A percentile compares a stretch with the other conserved stretches of the same genome.
phyloP scores from a whole-genome alignment of 108 stramenopile genomes.

The Pseudonitzschia pungens region DNA sequence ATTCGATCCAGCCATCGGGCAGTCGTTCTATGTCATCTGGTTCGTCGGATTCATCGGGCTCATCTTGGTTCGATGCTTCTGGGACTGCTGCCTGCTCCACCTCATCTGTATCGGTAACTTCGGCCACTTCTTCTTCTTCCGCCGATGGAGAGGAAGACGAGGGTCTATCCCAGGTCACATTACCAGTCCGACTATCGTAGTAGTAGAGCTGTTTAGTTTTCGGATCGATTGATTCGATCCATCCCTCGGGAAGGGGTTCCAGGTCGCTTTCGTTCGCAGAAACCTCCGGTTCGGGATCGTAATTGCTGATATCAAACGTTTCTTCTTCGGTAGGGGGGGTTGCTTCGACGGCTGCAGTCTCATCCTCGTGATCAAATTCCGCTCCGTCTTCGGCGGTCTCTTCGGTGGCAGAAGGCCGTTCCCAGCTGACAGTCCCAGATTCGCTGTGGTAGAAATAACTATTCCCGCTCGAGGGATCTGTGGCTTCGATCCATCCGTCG shows the following conservation, averaged over 20 bases:
- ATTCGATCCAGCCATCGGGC: slow-evolving; percentile 16
- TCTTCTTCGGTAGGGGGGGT: not conserved
- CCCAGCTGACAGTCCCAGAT: slow-evolving; percentile 52
- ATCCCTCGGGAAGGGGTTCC: slow-evolving; percentile 40
- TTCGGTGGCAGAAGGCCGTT: slow-evolving; percentile 28
- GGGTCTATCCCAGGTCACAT: slow-evolving; percentile 56
- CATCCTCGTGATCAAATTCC: not conserved
- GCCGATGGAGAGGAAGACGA: not conserved
- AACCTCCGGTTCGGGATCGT: slow-evolving; percentile 5
- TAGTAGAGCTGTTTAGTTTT: not conserved
- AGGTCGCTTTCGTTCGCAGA: not conserved
- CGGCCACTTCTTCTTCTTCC: not conserved
- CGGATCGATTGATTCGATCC: slow-evolving; percentile 51
- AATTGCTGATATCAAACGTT: not conserved
- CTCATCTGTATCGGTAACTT: not conserved
- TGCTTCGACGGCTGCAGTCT: not conserved
- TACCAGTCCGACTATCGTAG: slow-evolving; percentile 31
- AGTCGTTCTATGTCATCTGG: not conserved
- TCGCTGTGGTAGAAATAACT: slow-evolving; percentile 52
- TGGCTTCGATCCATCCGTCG: slow-evolving; percentile 52
- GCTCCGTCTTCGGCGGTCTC: not conserved
- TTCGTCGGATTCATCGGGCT: not conserved
- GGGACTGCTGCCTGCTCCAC: not conserved
- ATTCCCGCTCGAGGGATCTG: slow-evolving; percentile 49
- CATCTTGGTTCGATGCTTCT: not conserved